phyloP scores from a whole-genome alignment of 768 basidiomycete species.

The Nidula microcarpa region DNA sequence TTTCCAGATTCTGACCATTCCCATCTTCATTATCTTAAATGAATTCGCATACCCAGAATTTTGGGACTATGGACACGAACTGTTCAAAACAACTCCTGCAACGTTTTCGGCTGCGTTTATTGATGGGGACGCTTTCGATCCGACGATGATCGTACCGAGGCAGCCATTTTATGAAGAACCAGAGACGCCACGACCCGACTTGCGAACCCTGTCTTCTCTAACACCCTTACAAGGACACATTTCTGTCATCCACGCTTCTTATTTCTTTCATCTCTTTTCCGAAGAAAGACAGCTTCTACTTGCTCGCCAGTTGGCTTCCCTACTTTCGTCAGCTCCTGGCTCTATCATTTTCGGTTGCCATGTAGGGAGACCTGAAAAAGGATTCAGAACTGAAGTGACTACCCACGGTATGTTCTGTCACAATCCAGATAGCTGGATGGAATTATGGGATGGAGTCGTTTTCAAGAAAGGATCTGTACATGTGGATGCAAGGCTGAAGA shows the following conservation, averaged over 20 bases:
- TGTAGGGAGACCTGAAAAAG: slow-evolving; percentile 26
- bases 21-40: background rate
- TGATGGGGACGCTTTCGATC: slow-evolving; percentile 51
- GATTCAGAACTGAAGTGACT: slow-evolving; percentile 8
- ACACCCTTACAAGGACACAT: slow-evolving; percentile 35
- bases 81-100: slow-evolving; percentile 50
- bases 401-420: slow-evolving; percentile 5
- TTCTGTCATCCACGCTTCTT: slow-evolving; percentile 39
- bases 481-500: slow-evolving; percentile 3
- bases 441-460: slow-evolving; percentile 7
- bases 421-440: slow-evolving; percentile 8
- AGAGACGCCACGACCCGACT: slow-evolving; percentile 4
- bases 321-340: slow-evolving; percentile 28
- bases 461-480: slow-evolving; percentile 7
- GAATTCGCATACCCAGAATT: slow-evolving; percentile 31
- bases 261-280: slow-evolving; percentile 33
- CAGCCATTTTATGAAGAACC: slow-evolving; percentile 6
- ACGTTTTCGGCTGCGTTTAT: slow-evolving; percentile 55
- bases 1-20: background rate
- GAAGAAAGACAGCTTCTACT: slow-evolving; percentile 25
- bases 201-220: slow-evolving; percentile 15
- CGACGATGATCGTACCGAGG: slow-evolving; percentile 32
- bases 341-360: slow-evolving; percentile 36
- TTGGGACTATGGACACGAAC: slow-evolving; percentile 60
- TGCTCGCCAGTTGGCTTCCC: slow-evolving; percentile 21